Percentiles rank a stretch among this genome's conserved stretches.
Conservation (phyloP, 73 alveolate genomes). For the Diophrys appendiculata region DNA sequence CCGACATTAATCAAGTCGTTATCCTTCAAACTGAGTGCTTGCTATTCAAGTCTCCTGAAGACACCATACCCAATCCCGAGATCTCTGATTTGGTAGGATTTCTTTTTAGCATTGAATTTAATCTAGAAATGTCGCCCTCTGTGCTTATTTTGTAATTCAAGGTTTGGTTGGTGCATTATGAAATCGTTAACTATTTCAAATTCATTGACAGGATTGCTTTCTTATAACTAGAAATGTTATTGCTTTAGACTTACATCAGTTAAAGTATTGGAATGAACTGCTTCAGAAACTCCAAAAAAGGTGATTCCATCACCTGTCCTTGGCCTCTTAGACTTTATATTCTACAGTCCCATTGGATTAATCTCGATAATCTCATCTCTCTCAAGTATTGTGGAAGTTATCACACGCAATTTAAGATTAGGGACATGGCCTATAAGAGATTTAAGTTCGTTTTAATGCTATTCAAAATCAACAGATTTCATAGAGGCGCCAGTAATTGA, state of each 20-base stretch:
- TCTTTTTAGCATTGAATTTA: slow-evolving; percentile 23
- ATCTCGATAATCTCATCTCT: background rate
- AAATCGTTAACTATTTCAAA: slow-evolving; percentile 52
- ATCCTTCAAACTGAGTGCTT: slow-evolving; percentile 68
- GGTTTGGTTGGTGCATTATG: slow-evolving; percentile 54
- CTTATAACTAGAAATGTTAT: too few relatives aligned
- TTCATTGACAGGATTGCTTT: background rate
- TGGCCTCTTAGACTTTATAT: background rate
- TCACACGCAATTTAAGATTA: background rate
- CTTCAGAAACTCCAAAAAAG: background rate
- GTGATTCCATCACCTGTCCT: background rate
- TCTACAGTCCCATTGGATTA: background rate
- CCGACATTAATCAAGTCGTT: slow-evolving; percentile 84
- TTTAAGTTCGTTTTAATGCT: background rate
- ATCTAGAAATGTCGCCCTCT: slow-evolving; percentile 68
- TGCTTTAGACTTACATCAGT: too few relatives aligned
- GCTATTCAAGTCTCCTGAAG: slow-evolving; percentile 72
- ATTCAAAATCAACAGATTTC: background rate
- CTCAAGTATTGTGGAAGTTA: background rate
- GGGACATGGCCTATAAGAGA: background rate
- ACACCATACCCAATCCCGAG: slow-evolving; percentile 92
- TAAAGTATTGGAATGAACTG: too few relatives aligned
- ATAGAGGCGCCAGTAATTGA: too few relatives aligned
- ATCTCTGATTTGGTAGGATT: slow-evolving; percentile 59
- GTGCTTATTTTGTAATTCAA: slow-evolving; percentile 51